These are phyloP conservation scores for Plasmodium sp. DNA, from an alignment of 169 alveolate species.

Conservation along the genomic window DNA sequence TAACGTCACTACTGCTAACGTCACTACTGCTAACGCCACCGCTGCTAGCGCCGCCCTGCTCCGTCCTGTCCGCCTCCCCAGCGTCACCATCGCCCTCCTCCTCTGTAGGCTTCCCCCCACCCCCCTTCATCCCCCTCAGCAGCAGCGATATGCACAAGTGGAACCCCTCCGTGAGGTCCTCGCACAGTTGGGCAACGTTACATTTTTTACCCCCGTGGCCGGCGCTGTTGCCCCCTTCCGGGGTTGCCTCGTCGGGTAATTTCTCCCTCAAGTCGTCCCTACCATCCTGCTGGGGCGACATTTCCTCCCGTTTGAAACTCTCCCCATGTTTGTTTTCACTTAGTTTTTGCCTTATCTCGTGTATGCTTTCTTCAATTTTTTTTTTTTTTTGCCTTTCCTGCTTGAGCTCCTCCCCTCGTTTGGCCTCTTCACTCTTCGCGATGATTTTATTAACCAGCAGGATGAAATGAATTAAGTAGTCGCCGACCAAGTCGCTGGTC, in stretches of 20 bases:
- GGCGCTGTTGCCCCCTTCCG: neutral
- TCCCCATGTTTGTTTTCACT: slow-evolving; percentile 12
- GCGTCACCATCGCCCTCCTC: neutral
- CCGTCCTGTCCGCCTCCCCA: neutral
- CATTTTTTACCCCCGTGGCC: neutral
- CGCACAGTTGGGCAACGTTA: neutral
- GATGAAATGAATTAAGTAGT: slow-evolving; percentile 33
- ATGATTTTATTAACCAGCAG: slow-evolving; percentile 37
- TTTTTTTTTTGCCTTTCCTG: slow-evolving; percentile 41
- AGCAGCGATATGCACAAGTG: neutral
- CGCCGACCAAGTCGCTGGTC: slow-evolving; percentile 19
- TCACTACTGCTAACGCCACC: neutral
- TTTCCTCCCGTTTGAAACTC: slow-evolving; percentile 7
- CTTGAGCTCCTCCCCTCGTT: neutral
- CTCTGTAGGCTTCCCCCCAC: neutral
- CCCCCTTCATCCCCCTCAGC: neutral
- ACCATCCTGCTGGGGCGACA: neutral
- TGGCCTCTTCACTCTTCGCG: slow-evolving; percentile 51
- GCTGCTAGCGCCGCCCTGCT: neutral
- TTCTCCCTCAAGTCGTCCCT: neutral
- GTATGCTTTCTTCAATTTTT: slow-evolving; percentile 36
- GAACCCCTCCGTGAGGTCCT: neutral
- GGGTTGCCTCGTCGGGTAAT: neutral
- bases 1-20: too few species aligned
- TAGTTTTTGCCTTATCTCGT: slow-evolving; percentile 25